Evolutionary conservation across 1,139 yeast species (phyloP).

Genomic region (Candida sanyaensis): DNA sequence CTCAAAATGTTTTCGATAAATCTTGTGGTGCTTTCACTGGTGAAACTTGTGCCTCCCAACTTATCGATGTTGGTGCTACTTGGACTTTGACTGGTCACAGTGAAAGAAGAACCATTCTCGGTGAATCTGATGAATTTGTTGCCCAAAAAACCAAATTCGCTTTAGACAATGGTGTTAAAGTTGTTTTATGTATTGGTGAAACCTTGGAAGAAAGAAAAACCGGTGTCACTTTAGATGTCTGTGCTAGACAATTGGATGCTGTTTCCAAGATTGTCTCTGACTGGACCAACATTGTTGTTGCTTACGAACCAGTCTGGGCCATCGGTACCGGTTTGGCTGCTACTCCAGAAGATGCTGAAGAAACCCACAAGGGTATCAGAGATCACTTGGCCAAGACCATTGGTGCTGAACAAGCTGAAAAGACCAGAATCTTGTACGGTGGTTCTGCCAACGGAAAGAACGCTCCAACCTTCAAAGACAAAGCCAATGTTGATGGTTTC

Average conservation of each 20-base stretch:
- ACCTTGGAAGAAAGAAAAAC: conserved; percentile 93
- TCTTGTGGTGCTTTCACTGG: conserved; percentile 98
- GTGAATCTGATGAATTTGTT: conserved; percentile 87
- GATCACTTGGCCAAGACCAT: conserved; percentile 74
- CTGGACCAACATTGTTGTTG: conserved; percentile 93
- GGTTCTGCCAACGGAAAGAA: conserved; percentile 98
- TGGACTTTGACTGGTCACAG: conserved; percentile 99
- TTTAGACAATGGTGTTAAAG: conserved; percentile 81
- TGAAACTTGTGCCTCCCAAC: conserved; percentile 85
- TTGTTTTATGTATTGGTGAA: conserved; percentile 97
- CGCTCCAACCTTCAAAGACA: conserved; percentile 87
- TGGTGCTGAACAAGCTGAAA: conserved; percentile 75
- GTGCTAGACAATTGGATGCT: conserved; percentile 89
- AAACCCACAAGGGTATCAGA: conserved; percentile 89
- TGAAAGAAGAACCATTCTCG: conserved; percentile 94
- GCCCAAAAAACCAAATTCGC: conserved; percentile 97
- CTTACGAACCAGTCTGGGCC: conserved; percentile 99
- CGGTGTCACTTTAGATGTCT: conserved; percentile 81
- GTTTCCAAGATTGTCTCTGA: conserved; percentile 80
- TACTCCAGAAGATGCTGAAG: conserved; percentile 96
- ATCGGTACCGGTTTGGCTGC: conserved; percentile 99
- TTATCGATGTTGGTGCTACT: conserved; percentile 88
- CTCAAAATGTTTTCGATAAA: conserved; percentile 88
- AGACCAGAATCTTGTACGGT: conserved; percentile 92
- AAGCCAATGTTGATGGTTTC: conserved; percentile 96